Base-by-base conservation (phyloP, 1,284 basidiomycete genomes). In the Pulchroboletus neoregius region DNA sequence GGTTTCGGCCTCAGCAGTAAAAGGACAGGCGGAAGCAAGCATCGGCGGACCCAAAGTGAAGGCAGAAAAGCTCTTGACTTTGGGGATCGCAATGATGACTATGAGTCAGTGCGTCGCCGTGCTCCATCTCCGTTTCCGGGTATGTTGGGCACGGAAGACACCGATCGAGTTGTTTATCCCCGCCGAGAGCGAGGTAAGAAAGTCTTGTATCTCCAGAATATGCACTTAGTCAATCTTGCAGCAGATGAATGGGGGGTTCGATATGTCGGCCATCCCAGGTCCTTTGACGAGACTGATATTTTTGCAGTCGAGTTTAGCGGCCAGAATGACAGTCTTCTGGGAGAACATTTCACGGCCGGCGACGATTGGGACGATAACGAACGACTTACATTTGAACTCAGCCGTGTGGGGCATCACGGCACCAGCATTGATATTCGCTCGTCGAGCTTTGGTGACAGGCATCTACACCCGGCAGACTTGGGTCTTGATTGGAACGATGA, bases 231-330 rank as follows among this genome's bases (percentile, higher is more conserved):
- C 35, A 16, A 31, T 7, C 3, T 50, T 42, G 8, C 39, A 65
- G 64, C 54, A 6, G 48, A 68, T 35, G 62, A 65, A 48, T 67
- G 62, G 62, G 62, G 60, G 27, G 51, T 62, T 46, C 65, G 60
- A 41, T 45, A 39, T 28, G n/a, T 28, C 15, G 49, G 49, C 32
- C 37, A 44, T 30, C 26, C 34, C 6, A 30, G 27, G n/a, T 37
- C 45, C 23, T 41, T 33, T 10, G 46, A 60, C 13, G 56, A 58
- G 13, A 28, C 30, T 8, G 58, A 60, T 12, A 5, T 57, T 23
- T 67, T 65, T 49, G 50, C 49, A 15, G 43, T 60, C 31, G 62
- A 58, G n/a, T 58, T 60, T n/a, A 45, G 41, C 4, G 52, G 49
- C 11, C 38, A 50, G n/a, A 55, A 65, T 31, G 53, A 66, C 34